These are phyloP conservation scores for Pseudozyma hubeiensis DNA, from an alignment of 1,284 basidiomycete species.

Conservation along the genomic window DNA sequence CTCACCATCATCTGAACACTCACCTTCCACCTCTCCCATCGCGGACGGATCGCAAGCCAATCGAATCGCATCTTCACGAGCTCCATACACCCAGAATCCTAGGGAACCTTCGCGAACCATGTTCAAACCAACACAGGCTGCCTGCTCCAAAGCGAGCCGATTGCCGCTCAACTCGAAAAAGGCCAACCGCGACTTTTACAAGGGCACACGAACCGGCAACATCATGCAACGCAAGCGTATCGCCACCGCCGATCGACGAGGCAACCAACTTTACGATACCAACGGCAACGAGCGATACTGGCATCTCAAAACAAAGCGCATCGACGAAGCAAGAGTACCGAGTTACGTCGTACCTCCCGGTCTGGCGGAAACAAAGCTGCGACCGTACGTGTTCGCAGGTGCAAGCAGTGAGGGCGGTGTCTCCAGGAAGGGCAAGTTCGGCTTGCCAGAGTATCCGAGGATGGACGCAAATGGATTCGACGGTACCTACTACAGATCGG, in stretches of 20 bases:
- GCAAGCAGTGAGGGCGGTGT: constrained; percentile 51
- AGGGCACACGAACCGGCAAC: constrained; percentile 67
- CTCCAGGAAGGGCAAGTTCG: constrained; percentile 45
- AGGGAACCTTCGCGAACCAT: constrained; percentile 14
- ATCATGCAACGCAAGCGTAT: constrained; percentile 65
- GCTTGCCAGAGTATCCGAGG: constrained; percentile 56
- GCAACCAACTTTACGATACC: constrained; percentile 57
- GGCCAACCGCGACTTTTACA: constrained; percentile 68
- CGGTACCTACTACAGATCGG: constrained; percentile 56
- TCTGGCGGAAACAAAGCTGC: constrained; percentile 58
- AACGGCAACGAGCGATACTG: constrained; percentile 55
- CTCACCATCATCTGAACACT: constrained; percentile 2
- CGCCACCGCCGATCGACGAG: constrained; percentile 57
- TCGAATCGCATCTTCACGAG: neutral
- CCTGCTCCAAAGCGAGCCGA: constrained; percentile 63
- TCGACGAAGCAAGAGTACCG: constrained; percentile 62
- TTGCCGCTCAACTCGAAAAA: constrained; percentile 66
- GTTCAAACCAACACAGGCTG: constrained; percentile 57
- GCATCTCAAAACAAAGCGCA: constrained; percentile 56
- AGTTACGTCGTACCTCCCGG: constrained; percentile 66
- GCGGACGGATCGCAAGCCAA: neutral
- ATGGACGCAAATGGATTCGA: constrained; percentile 60
- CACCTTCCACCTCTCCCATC: neutral
- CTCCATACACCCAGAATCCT: neutral
- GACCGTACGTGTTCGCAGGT: constrained; percentile 63